Evolutionary conservation across 805 yeast genomes (phyloP).

Genomic region (Priceomyces carsonii): DNA sequence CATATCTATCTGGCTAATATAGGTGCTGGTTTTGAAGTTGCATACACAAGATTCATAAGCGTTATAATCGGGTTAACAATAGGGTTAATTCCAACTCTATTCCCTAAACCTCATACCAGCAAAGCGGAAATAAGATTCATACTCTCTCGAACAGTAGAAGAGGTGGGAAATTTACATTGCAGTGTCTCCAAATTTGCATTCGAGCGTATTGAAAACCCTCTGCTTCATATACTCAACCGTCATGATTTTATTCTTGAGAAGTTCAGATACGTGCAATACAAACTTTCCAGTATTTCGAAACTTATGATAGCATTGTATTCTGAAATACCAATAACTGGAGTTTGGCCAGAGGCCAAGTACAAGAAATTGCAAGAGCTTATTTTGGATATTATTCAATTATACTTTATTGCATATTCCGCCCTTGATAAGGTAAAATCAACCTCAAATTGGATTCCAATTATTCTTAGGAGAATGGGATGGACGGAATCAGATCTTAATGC

Average conservation of each 20-base stretch:
- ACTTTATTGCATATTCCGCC: slow-evolving; percentile 21
- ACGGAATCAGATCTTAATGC: slow-evolving; percentile 25
- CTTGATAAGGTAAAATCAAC: slow-evolving; percentile 29
- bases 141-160: slow-evolving; percentile 21
- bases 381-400: slow-evolving; percentile 27
- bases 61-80: slow-evolving; percentile 30
- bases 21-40: slow-evolving; percentile 30
- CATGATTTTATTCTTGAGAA: slow-evolving; percentile 22
- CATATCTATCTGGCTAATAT: slow-evolving; percentile 16
- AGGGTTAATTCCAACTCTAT: slow-evolving; percentile 29
- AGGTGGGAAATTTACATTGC: slow-evolving; percentile 30
- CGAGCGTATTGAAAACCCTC: slow-evolving; percentile 19
- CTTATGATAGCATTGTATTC: slow-evolving; percentile 27
- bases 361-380: slow-evolving; percentile 18
- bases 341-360: slow-evolving; percentile 32
- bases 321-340: slow-evolving; percentile 29
- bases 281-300: slow-evolving; percentile 20
- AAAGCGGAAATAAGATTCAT: slow-evolving; percentile 25
- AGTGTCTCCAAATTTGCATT: slow-evolving; percentile 26
- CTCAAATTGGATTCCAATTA: slow-evolving; percentile 25
- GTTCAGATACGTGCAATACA: slow-evolving; percentile 19
- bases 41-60: slow-evolving; percentile 25
- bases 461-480: slow-evolving; percentile 32
- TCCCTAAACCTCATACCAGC: slow-evolving; percentile 31
- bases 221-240: slow-evolving; percentile 16